Evolutionary conservation across 257 asterid genomes (phyloP).

Genomic region (Solanum clarkiae): DNA sequence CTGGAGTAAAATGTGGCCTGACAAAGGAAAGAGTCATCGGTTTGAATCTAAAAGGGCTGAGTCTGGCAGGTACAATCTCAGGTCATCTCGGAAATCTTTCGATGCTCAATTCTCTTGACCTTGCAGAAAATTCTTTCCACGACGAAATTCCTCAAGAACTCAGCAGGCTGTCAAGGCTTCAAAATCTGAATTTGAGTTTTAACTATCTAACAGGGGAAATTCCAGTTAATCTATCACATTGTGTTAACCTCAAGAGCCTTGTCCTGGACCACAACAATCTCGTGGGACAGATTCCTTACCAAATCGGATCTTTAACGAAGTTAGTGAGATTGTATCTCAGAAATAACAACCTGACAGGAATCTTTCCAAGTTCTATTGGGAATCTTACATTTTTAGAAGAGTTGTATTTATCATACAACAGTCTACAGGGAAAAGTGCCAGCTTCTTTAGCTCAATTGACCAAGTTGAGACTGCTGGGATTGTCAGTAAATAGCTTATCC

Average conservation of each 20-base stretch:
- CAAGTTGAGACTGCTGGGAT: constrained; percentile 7
- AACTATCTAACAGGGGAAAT: background rate
- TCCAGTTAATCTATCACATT: constrained; percentile 18
- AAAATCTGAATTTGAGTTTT: background rate
- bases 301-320: constrained; percentile 7
- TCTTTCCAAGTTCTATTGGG: constrained; percentile 33
- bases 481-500: constrained; percentile 15
- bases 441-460: constrained; percentile 11
- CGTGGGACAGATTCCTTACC: constrained; percentile 8
- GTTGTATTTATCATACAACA: constrained; percentile 28
- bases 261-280: constrained; percentile 22
- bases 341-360: constrained; percentile 40
- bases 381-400: constrained; percentile 27
- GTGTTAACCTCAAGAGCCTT: constrained; percentile 15
- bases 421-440: constrained; percentile 23
- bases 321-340: constrained; percentile 13
- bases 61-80: constrained; percentile 20
- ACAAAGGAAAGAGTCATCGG: constrained; percentile 12
- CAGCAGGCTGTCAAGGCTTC: constrained; percentile 14
- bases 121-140: constrained; percentile 28
- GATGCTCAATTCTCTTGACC: constrained; percentile 21
- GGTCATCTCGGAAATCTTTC: constrained; percentile 29
- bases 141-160: constrained; percentile 17
- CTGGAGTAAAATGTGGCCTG: constrained; percentile 21
- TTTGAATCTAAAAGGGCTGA: constrained; percentile 18